Conservation (phyloP, 1,284 basidiomycete species). For the Sanghuangporus baumii region DNA sequence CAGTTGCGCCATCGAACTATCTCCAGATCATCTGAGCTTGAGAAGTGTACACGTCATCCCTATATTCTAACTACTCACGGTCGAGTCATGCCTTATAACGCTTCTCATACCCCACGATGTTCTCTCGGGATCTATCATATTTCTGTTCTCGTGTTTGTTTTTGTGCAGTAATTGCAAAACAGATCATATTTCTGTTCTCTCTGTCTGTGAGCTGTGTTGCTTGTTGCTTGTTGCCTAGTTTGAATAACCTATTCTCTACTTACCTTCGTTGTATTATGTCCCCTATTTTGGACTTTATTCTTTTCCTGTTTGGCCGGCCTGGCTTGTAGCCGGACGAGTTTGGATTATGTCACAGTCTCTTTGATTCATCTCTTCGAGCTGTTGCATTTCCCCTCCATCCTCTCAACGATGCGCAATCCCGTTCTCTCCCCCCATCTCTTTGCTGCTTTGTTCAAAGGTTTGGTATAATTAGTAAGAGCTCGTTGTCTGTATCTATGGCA, state of each 20-base stretch:
- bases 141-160: not conserved
- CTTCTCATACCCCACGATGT: conserved; percentile 10
- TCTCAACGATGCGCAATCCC: not conserved
- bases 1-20: conserved; percentile 80
- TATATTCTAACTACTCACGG: conserved; percentile 7
- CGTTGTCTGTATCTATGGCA: not conserved
- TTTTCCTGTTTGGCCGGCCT: not conserved
- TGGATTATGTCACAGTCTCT: not conserved
- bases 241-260: conserved; percentile 6
- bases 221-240: not conserved
- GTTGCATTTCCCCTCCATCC: not conserved
- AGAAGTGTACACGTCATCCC: not conserved
- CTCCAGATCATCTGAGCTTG: conserved; percentile 56
- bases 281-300: not conserved
- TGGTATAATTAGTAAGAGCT: not conserved
- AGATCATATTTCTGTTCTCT: not conserved
- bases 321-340: not conserved
- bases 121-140: not conserved
- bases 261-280: conserved; percentile 11
- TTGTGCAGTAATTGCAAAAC: not conserved
- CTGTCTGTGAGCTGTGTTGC: not conserved
- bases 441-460: not conserved
- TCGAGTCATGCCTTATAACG: conserved; percentile 14
- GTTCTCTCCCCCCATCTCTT: not conserved
- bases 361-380: not conserved